These are phyloP conservation scores for Truncatella angustata DNA, from an alignment of 2,329 filamentous ascomycete genomes.

Conservation along the genomic window DNA sequence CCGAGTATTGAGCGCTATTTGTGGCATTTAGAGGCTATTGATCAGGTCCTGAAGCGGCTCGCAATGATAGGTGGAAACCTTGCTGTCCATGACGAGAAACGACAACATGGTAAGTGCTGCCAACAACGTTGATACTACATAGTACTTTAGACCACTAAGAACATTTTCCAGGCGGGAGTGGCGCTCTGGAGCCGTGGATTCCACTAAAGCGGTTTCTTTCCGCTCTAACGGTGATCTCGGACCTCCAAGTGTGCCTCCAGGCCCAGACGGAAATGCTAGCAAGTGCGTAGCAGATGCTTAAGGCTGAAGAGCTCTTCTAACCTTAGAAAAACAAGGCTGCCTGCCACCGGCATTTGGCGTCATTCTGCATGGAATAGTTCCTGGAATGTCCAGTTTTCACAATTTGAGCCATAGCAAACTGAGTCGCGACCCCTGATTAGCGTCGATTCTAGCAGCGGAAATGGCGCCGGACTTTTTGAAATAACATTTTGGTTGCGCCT, in stretches of 20 bases:
- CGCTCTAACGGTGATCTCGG: background rate
- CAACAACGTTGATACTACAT: too few species aligned
- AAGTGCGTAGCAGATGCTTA: background rate
- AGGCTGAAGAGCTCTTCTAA: background rate
- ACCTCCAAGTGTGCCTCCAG: background rate
- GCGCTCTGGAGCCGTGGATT: background rate
- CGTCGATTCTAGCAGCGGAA: background rate
- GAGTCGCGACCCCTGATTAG: background rate
- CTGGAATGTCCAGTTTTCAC: background rate
- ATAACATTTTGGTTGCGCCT: too few species aligned
- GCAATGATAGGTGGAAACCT: too few species aligned
- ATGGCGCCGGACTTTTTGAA: too few species aligned
- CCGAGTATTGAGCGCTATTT: too few species aligned
- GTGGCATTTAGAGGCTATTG: too few species aligned
- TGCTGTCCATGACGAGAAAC: too few species aligned
- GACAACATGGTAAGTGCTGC: too few species aligned
- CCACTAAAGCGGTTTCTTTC: background rate
- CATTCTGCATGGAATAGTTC: background rate
- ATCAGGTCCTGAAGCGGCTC: too few species aligned
- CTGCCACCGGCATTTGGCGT: background rate
- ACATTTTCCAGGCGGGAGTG: slow-evolving; percentile 2
- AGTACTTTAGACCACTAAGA: too few species aligned
- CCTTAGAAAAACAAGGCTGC: background rate
- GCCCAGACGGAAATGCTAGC: background rate
- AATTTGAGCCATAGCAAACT: background rate